A percentile compares a stretch with the other conserved stretches of the same genome.
Evolutionary conservation across 495 filamentous ascomycete genomes (phyloP).

Genomic region (Stereocaulon alpinum): DNA sequence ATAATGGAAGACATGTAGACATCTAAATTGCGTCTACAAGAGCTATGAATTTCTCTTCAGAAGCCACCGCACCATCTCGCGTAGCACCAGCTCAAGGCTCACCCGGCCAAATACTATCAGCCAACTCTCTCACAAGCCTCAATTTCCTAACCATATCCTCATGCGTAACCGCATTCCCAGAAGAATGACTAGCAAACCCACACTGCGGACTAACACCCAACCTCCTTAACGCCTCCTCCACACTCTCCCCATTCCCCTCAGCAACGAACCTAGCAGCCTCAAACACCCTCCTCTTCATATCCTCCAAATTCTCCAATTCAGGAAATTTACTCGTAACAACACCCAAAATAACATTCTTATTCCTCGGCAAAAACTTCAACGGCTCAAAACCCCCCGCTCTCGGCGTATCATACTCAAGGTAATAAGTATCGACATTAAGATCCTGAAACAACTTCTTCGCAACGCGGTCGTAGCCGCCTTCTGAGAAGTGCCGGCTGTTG

Average conservation of each 20-base stretch:
- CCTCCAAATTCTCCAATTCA: constrained; percentile 61
- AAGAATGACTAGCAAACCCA: constrained; percentile 65
- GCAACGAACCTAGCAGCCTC: constrained; percentile 64
- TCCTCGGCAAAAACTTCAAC: constrained; percentile 55
- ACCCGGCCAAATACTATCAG: constrained; percentile 61
- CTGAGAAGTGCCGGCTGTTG: constrained; percentile 64
- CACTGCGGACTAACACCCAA: constrained; percentile 68
- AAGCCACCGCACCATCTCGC: neutral
- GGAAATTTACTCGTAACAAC: constrained; percentile 66
- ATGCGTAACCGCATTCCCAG: constrained; percentile 52
- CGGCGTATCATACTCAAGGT: constrained; percentile 73
- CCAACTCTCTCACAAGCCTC: constrained; percentile 54
- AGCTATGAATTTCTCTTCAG: no score
- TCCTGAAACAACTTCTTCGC: constrained; percentile 69
- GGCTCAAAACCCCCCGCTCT: constrained; percentile 72
- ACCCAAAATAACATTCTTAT: constrained; percentile 69
- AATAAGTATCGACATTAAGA: constrained; percentile 68
- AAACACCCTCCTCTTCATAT: constrained; percentile 57
- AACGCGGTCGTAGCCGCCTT: constrained; percentile 72
- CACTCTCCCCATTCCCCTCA: constrained; percentile 50
- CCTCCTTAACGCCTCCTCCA: constrained; percentile 57
- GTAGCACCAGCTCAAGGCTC: constrained; percentile 35
- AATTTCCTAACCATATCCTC: constrained; percentile 65
- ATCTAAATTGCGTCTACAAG: no score
- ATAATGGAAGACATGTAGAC: no score